Conservation (phyloP, 106 monocot species). For the Dendrobium catenatum region DNA sequence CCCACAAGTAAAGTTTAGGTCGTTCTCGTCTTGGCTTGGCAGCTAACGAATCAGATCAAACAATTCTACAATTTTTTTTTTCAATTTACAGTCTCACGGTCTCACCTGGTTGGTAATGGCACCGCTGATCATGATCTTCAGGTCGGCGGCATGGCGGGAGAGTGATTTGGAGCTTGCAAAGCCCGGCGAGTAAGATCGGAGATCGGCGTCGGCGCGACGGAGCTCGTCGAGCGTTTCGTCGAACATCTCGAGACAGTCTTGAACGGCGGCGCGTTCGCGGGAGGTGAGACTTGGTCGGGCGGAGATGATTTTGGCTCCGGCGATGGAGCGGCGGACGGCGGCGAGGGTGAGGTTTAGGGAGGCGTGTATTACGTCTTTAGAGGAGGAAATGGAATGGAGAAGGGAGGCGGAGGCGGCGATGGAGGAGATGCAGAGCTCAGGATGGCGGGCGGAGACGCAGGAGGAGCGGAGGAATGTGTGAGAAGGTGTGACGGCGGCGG, state of each 20-base stretch:
- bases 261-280: slow-evolving; percentile 13
- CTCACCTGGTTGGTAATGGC: slow-evolving; percentile 22
- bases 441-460: slow-evolving; percentile 13
- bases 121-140: slow-evolving; percentile 16
- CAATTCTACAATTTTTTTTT: background rate
- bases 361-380: slow-evolving; percentile 22
- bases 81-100: background rate
- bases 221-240: slow-evolving; percentile 13
- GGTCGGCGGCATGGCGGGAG: slow-evolving; percentile 1
- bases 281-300: background rate
- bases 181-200: background rate
- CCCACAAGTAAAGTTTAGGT: too few species aligned
- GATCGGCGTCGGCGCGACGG: slow-evolving; percentile 5
- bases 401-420: slow-evolving; percentile 15
- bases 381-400: slow-evolving; percentile 14
- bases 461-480: background rate
- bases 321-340: slow-evolving; percentile 12
- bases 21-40: background rate
- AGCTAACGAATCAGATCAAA: background rate
- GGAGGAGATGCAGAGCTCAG: slow-evolving; percentile 16
- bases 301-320: background rate
- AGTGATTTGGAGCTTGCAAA: background rate
- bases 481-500: background rate
- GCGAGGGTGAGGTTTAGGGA: slow-evolving; percentile 21
- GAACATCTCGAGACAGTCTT: slow-evolving; percentile 27